A percentile compares a stretch with the other conserved stretches of the same genome.
Evolutionary conservation across 2,329 filamentous ascomycete genomes (phyloP).

Genomic region (Aspergillus brunneoviolaceus): DNA sequence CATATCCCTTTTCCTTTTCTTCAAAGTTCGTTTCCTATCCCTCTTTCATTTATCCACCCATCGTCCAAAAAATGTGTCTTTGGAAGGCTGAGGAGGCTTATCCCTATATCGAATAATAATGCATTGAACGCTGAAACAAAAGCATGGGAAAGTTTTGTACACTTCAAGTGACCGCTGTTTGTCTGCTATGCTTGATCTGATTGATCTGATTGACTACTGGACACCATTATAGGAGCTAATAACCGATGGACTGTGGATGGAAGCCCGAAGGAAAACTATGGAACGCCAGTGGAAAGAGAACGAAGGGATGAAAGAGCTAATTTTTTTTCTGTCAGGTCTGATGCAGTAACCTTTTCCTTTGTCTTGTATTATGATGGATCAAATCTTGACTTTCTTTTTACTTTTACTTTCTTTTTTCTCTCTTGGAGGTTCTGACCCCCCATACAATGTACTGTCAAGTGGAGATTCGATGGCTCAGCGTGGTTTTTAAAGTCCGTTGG

Average conservation of each 20-base stretch:
- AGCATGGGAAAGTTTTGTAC: constrained; percentile 16
- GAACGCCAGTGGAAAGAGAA: not conserved
- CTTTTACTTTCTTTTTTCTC: no score
- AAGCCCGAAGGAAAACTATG: constrained; percentile 7
- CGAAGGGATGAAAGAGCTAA: not conserved
- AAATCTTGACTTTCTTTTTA: not conserved
- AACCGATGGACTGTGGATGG: constrained; percentile 13
- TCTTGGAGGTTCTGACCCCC: no score
- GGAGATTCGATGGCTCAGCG: not conserved
- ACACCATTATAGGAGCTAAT: constrained; percentile 18
- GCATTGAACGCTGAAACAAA: constrained; percentile 13
- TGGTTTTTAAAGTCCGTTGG: not conserved
- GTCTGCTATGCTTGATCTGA: constrained; percentile 16
- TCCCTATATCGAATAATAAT: constrained; percentile 18
- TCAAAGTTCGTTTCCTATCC: constrained; percentile 1
- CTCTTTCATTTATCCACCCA: constrained; percentile 1
- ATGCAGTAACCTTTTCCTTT: not conserved
- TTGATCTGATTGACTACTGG: constrained; percentile 19
- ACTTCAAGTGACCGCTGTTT: constrained; percentile 13
- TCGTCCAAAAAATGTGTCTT: not conserved
- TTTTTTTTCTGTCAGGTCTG: not conserved
- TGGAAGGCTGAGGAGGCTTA: constrained; percentile 15
- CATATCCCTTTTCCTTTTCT: constrained; percentile 7
- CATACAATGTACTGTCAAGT: not conserved
- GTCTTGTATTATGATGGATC: not conserved